Evolutionary conservation across 2,329 filamentous ascomycete genomes (phyloP).

Genomic region (Aspergillus sp.): DNA sequence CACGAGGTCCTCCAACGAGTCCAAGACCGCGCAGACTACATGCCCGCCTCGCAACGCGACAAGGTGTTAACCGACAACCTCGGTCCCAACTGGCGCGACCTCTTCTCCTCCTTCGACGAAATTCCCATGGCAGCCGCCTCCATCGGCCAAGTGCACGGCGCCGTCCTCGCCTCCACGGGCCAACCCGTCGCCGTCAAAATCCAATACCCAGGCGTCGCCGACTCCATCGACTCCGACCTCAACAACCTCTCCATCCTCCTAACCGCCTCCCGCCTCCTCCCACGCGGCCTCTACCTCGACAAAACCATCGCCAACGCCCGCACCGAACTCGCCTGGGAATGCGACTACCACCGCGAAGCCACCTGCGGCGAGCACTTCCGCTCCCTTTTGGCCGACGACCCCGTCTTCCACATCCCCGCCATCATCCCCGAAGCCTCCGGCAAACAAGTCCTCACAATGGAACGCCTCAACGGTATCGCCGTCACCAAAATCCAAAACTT

Average conservation of each 20-base stretch:
- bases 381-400: conserved; percentile 73
- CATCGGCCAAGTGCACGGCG: conserved; percentile 93
- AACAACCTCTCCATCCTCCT: conserved; percentile 90
- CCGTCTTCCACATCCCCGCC: conserved; percentile 76
- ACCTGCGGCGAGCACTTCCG: conserved; percentile 75
- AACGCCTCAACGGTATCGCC: conserved; percentile 81
- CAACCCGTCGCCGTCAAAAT: conserved; percentile 89
- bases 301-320: conserved; percentile 97
- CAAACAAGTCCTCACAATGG: conserved; percentile 86
- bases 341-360: conserved; percentile 89
- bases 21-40: conserved; percentile 95
- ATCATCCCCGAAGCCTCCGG: conserved; percentile 79
- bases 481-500: conserved; percentile 79
- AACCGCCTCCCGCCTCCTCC: conserved; percentile 84
- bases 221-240: conserved; percentile 94
- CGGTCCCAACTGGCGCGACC: conserved; percentile 77
- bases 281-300: conserved; percentile 89
- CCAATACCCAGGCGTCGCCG: conserved; percentile 93
- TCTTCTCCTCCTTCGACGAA: conserved; percentile 85
- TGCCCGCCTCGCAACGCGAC: conserved; percentile 91
- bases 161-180: conserved; percentile 72
- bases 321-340: conserved; percentile 92
- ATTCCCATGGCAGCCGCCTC: conserved; percentile 92
- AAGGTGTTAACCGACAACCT: conserved; percentile 78
- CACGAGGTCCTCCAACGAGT: conserved; percentile 90